Evolutionary conservation across 83 land plant genomes (phyloP).

Genomic region (Larix sibirica): DNA sequence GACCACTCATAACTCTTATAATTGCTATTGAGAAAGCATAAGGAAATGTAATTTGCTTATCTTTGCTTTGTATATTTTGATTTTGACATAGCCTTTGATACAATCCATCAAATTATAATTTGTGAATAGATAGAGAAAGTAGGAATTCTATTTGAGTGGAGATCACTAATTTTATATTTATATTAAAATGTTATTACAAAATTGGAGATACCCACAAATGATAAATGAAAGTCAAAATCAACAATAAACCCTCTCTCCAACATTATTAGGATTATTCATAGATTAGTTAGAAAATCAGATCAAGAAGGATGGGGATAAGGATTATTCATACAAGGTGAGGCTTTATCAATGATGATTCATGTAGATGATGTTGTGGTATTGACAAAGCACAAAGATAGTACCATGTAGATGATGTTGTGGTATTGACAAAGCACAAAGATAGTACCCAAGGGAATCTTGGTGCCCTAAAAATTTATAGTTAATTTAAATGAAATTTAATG

Average conservation of each 20-base stretch:
- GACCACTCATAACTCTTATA: not conserved
- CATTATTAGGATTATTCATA: not conserved
- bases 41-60: not conserved
- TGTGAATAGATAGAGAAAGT: not conserved
- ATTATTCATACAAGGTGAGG: not conserved
- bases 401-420: not conserved
- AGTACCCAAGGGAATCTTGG: not conserved
- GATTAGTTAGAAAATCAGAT: not conserved
- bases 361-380: not conserved
- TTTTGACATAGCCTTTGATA: not conserved
- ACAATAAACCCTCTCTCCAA: not conserved
- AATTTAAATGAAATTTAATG: too few species aligned
- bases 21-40: not conserved
- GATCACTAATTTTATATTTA: not conserved
- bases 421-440: not conserved
- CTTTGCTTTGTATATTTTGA: not conserved
- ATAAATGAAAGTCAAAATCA: not conserved
- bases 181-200: not conserved
- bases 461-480: not conserved
- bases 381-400: not conserved
- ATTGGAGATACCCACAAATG: not conserved
- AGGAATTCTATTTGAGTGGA: not conserved
- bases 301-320: not conserved
- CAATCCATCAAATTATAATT: not conserved
- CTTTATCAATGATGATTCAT: not conserved